Conservation (phyloP, 257 asterid genomes). For the Fraxinus pennsylvanica region DNA sequence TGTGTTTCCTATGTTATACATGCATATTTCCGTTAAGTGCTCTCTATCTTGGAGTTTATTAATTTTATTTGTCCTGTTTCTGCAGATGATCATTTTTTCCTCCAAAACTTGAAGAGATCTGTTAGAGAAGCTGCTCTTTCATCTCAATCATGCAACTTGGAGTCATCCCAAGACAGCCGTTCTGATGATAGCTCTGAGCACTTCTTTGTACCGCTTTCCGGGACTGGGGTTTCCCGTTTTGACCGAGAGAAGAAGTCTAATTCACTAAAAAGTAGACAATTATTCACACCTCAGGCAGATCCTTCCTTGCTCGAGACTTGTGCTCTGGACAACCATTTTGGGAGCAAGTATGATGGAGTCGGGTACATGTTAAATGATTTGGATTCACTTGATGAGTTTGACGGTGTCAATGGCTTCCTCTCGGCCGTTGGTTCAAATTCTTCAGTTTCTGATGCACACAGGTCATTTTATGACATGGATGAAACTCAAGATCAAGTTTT, state of each 20-base stretch:
- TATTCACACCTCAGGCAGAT: constrained; percentile 62
- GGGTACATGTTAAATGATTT: constrained; percentile 62
- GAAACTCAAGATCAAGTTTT: constrained; percentile 85
- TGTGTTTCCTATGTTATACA: constrained; percentile 17
- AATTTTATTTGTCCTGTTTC: constrained; percentile 19
- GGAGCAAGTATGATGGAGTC: constrained; percentile 61
- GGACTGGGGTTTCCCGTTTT: constrained; percentile 61
- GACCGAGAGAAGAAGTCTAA: constrained; percentile 58
- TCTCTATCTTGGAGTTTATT: constrained; percentile 8
- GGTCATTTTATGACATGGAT: constrained; percentile 73
- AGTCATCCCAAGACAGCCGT: constrained; percentile 76
- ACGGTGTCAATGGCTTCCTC: constrained; percentile 65
- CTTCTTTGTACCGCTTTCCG: constrained; percentile 79
- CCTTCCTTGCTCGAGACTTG: constrained; percentile 54
- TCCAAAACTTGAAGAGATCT: constrained; percentile 85
- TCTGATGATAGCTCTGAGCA: constrained; percentile 90
- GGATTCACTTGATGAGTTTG: constrained; percentile 76
- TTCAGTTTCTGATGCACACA: constrained; percentile 69
- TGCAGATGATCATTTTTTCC: constrained; percentile 71
- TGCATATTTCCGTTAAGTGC: constrained; percentile 15
- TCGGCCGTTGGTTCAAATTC: constrained; percentile 77
- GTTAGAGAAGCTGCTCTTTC: constrained; percentile 95
- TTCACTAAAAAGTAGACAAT: constrained; percentile 50
- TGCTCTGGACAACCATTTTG: constrained; percentile 45
- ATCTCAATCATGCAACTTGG: constrained; percentile 54